Percentiles rank a stretch among this genome's conserved stretches.
Evolutionary conservation across 495 filamentous ascomycete species (phyloP).

Genomic region (Aspergillus coremiiformis): DNA sequence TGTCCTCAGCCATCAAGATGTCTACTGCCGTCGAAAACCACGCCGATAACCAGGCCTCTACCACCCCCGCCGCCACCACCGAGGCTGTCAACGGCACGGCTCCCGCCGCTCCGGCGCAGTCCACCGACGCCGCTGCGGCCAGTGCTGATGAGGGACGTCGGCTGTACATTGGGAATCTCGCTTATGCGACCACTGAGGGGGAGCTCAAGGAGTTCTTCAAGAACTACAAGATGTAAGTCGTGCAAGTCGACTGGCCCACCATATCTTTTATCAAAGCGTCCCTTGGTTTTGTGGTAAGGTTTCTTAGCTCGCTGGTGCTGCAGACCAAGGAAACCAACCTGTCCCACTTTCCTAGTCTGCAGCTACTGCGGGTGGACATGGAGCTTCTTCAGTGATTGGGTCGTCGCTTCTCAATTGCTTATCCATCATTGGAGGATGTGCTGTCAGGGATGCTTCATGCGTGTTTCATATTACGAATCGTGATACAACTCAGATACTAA

Average conservation of each 20-base stretch:
- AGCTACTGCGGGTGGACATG: neutral
- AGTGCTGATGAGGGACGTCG: conserved; percentile 97
- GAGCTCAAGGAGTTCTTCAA: conserved; percentile 99
- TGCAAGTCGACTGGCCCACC: conserved; percentile 2
- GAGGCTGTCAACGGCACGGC: conserved; percentile 76
- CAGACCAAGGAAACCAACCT: neutral
- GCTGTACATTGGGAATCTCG: conserved; percentile 99
- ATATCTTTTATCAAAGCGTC: conserved; percentile 1
- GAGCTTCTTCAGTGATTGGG: neutral
- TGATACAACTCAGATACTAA: conserved; percentile 8
- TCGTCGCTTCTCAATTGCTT: neutral
- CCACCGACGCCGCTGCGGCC: conserved; percentile 79
- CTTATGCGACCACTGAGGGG: conserved; percentile 98
- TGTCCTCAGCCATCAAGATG: conserved; percentile 48
- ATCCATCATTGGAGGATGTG: neutral
- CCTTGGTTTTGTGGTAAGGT: neutral
- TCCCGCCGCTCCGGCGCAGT: conserved; percentile 55
- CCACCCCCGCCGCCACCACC: conserved; percentile 47
- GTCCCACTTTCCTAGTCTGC: neutral
- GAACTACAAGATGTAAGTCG: conserved; percentile 91
- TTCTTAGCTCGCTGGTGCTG: neutral
- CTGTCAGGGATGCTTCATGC: neutral
- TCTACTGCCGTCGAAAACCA: conserved; percentile 49
- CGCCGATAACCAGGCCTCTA: conserved; percentile 40
- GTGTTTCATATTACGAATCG: neutral